Base-by-base conservation (phyloP, 179 eudicot species). In the Amaranthus tricolor region DNA sequence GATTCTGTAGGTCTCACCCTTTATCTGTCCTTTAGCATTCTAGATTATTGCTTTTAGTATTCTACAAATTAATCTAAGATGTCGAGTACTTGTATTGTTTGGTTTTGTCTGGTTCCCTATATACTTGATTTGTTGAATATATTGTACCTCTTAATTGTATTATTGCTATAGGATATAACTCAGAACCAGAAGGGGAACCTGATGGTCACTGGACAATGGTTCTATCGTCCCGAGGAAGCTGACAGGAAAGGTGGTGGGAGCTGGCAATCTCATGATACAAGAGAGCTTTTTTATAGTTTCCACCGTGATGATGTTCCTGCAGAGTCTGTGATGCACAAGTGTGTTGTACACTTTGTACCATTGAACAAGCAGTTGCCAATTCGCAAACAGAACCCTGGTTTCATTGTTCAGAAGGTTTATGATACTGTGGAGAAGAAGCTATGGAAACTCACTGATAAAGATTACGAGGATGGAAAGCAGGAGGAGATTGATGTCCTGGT, bases 201-300 rank as follows among this genome's bases (percentile, higher is more conserved):
- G 83, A 88, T 84, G 96, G 90, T 93, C 31, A 86, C 84, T 70
- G 98, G 99, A 59, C 99, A 96, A 77, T 93, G 99, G 99, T 93
- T 93, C 81, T 96, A 93, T 81, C 91, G 98, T 68, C 99, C 99
- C n/a, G 99, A 96, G 79, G 99, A 96, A 84, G 98, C 99, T 52
- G 91, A 89, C 78, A 91, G 77, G 78, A 89, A 80, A 82, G 89
- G 85, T 56, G 98, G 99, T 66, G 99, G 98, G 83, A 86, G 89
- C 80, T 96, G 98, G 99, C 81, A 86, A 77, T 88, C 98, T 73
- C 74, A 83, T 73, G 98, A 93, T 83, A 87, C 98, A 44, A 90
- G 99, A 78, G 98, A 93, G 77, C 86, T 96, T 44, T 93, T 91
- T 69, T 96, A 96, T 63, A 96, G 98, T 84, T 96, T 96, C 83